A percentile compares a stretch with the other conserved stretches of the same genome.
Conservation (phyloP, 179 eudicot species). For the Nepenthes alata region DNA sequence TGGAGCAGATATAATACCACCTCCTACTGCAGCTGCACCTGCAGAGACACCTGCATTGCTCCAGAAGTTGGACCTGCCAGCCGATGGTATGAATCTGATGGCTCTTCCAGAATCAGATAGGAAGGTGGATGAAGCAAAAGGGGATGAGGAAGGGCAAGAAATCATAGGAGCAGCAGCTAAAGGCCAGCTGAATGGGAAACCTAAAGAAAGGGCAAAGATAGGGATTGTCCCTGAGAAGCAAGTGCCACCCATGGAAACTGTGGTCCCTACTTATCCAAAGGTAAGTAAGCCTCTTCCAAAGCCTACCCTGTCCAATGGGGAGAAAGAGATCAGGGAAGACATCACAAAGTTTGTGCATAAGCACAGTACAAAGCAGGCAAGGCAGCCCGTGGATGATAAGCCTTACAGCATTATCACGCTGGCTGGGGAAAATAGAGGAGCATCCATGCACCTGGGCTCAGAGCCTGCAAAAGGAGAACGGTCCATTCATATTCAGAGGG, state of each 20-base stretch:
- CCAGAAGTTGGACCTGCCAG: constrained; percentile 1
- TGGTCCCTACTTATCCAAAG: constrained; percentile 14
- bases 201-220: constrained; percentile 8
- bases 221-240: not conserved
- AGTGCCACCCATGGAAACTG: constrained; percentile 11
- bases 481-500: constrained; percentile 46
- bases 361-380: constrained; percentile 19
- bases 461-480: constrained; percentile 26
- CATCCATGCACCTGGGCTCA: constrained; percentile 48
- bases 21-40: not conserved
- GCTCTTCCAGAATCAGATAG: constrained; percentile 8
- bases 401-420: constrained; percentile 44
- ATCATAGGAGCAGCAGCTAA: constrained; percentile 1
- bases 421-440: constrained; percentile 72
- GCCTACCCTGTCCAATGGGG: constrained; percentile 12
- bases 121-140: constrained; percentile 13
- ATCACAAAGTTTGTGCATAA: constrained; percentile 27
- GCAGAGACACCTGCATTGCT: not conserved
- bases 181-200: constrained; percentile 12
- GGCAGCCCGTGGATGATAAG: constrained; percentile 14
- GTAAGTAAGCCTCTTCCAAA: constrained; percentile 16
- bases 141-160: constrained; percentile 12
- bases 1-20: not conserved
- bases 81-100: not conserved
- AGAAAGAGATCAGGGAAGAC: constrained; percentile 30